Conservation (phyloP, 768 basidiomycete genomes). For the Clavulina sp. region DNA sequence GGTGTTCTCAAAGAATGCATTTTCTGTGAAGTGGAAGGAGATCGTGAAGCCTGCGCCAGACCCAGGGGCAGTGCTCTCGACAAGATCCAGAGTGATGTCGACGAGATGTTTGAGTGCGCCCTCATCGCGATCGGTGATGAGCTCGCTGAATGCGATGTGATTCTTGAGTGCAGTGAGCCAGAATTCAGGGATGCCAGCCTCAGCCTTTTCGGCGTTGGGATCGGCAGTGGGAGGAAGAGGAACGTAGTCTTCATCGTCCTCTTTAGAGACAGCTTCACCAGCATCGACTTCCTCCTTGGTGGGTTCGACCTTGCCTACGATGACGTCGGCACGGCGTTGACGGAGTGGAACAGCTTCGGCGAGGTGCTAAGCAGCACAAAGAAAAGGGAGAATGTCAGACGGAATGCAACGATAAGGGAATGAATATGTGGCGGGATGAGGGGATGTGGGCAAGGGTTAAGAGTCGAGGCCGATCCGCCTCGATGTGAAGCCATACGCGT, state of each 20-base stretch:
- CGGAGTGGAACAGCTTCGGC: conserved; percentile 48
- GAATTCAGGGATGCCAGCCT: conserved; percentile 73
- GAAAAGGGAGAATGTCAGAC: neutral
- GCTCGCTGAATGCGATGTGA: conserved; percentile 66
- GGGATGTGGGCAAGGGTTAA: neutral
- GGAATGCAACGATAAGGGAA: neutral
- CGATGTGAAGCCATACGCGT: no score
- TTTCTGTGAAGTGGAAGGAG: conserved; percentile 58
- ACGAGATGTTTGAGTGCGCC: conserved; percentile 62
- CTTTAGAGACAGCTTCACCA: conserved; percentile 52
- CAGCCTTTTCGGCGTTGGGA: conserved; percentile 16
- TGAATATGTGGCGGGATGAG: conserved; percentile 10
- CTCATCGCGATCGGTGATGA: conserved; percentile 87
- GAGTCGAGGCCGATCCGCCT: conserved; percentile 7
- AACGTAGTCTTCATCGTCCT: conserved; percentile 41
- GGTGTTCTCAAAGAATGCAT: conserved; percentile 78
- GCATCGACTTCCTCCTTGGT: conserved; percentile 68
- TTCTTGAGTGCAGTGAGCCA: conserved; percentile 95
- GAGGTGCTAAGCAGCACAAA: conserved; percentile 21
- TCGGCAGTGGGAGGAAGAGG: conserved; percentile 14
- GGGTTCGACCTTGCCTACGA: conserved; percentile 55
- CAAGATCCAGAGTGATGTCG: conserved; percentile 69
- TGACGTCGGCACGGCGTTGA: conserved; percentile 69
- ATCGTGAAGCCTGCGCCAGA: conserved; percentile 58
- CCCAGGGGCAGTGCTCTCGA: conserved; percentile 31